A percentile compares a stretch with the other conserved stretches of the same genome.
Conservation (phyloP, 1,284 basidiomycete species). For the Sporisorium exsertum region DNA sequence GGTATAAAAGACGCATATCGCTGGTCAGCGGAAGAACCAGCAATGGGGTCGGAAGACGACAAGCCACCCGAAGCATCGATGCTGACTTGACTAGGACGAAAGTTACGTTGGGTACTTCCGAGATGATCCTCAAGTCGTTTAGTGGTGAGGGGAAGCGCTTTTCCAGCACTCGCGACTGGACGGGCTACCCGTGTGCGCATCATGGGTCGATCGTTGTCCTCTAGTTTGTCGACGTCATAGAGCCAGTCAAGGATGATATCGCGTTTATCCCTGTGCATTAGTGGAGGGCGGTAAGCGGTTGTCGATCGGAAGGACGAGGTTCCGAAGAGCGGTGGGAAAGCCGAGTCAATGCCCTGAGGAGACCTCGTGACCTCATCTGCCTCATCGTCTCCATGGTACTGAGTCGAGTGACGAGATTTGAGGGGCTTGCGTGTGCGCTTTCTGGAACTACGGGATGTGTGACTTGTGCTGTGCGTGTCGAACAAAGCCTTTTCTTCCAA, state of each 20-base stretch:
- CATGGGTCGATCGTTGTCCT: not conserved
- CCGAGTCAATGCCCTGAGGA: not conserved
- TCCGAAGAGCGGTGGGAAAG: not conserved
- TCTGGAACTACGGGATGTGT: not conserved
- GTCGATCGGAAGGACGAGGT: not conserved
- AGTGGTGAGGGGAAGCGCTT: constrained; percentile 4
- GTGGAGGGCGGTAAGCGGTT: not conserved
- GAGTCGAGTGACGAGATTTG: not conserved
- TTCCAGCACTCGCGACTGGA: not conserved
- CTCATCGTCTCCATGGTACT: not conserved
- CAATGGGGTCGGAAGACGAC: not conserved
- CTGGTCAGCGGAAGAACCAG: not conserved
- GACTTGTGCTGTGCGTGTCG: not conserved
- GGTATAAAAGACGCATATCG: not conserved
- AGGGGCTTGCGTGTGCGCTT: not conserved
- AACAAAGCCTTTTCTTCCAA: not conserved
- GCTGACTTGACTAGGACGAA: not conserved
- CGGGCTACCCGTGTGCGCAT: not conserved
- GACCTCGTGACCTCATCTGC: not conserved
- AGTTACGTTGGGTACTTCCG: not conserved
- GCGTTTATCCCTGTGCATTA: not conserved
- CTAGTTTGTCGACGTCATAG: not conserved
- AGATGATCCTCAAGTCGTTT: constrained; percentile 6
- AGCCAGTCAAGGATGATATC: constrained; percentile 12
- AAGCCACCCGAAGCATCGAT: not conserved